These are phyloP conservation scores for Plasmodium ovale DNA, from an alignment of 169 alveolate species.

Conservation along the genomic window DNA sequence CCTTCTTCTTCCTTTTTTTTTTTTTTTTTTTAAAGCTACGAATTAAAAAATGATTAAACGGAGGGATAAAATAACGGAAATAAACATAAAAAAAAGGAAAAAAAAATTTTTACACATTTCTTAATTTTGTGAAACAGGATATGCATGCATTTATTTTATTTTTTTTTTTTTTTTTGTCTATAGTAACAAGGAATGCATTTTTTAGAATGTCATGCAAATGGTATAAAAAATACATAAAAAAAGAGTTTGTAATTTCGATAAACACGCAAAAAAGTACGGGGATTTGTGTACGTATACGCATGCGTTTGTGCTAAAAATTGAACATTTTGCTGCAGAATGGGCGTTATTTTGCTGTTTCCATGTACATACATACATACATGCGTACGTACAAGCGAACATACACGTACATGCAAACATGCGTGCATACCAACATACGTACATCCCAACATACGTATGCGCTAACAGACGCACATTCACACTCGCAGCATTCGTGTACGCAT, in stretches of 20 bases:
- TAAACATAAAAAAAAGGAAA: not conserved
- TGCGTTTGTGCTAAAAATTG: not conserved
- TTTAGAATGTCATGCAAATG: not conserved
- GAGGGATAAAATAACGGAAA: conserved; percentile 10
- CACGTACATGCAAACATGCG: not conserved
- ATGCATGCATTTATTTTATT: not conserved
- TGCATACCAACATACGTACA: not conserved
- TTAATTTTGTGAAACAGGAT: not conserved
- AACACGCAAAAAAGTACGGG: not conserved
- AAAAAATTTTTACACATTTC: conserved; percentile 16
- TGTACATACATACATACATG: not conserved
- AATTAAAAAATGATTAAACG: conserved; percentile 18
- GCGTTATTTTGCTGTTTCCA: not conserved
- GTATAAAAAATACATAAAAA: too few species aligned
- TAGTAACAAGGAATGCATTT: too few species aligned
- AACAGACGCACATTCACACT: too few species aligned
- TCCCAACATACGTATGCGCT: too few species aligned
- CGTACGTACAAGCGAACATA: not conserved
- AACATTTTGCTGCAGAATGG: not conserved
- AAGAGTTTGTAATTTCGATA: too few species aligned
- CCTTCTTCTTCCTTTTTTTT: conserved; percentile 31
- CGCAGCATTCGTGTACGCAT: too few species aligned
- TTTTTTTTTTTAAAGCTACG: conserved; percentile 57
- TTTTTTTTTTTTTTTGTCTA: not conserved
- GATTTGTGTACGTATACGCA: not conserved